Conservation (phyloP, 169 alveolate genomes). For the Plasmodium berghei region DNA sequence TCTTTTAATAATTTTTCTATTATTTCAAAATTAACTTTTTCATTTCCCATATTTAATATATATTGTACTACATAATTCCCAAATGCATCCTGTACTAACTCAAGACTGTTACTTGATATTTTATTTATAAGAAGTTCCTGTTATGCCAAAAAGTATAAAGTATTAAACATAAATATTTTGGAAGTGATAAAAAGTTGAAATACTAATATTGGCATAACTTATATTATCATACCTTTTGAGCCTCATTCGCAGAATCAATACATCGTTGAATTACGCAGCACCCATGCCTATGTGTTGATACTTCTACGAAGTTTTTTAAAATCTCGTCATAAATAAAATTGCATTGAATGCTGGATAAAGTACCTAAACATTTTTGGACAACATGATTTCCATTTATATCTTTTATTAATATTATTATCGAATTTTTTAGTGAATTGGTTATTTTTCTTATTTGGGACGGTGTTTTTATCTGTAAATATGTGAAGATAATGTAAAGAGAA, state of each 20-base stretch:
- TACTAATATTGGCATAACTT: background rate
- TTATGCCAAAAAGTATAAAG: background rate
- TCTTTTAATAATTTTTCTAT: conserved; percentile 85
- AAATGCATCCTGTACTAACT: conserved; percentile 93
- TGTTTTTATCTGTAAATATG: conserved; percentile 15
- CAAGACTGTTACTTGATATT: conserved; percentile 86
- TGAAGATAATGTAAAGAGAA: background rate
- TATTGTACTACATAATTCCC: conserved; percentile 96
- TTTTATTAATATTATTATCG: conserved; percentile 84
- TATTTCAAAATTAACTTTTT: conserved; percentile 83
- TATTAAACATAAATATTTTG: background rate
- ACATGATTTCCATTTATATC: conserved; percentile 96
- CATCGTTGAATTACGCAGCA: conserved; percentile 96
- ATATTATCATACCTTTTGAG: conserved; percentile 67
- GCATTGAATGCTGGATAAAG: conserved; percentile 86
- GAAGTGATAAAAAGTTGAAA: background rate
- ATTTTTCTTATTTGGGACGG: conserved; percentile 49
- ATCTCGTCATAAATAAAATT: conserved; percentile 90
- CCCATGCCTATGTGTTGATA: conserved; percentile 94
- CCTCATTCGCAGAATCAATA: conserved; percentile 90
- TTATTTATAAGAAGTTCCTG: conserved; percentile 81
- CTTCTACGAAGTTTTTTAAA: conserved; percentile 84
- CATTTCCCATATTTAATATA: conserved; percentile 85
- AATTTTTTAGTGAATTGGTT: conserved; percentile 65
- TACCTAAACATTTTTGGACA: conserved; percentile 88